These are phyloP conservation scores for Hanseniaspora taiwanica DNA, from an alignment of 805 yeast genomes.

Conservation along the genomic window DNA sequence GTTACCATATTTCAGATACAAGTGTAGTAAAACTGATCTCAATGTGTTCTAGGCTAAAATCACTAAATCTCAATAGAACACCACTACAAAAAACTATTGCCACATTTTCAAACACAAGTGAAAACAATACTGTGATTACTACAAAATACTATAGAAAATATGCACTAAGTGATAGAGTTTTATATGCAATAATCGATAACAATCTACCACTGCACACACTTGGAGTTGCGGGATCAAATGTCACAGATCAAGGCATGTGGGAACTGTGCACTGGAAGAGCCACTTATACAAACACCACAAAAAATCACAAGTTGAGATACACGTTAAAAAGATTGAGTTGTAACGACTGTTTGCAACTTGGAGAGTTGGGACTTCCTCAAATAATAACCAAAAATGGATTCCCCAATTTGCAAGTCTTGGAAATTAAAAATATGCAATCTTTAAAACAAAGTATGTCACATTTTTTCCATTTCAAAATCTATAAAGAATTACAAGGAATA, in stretches of 20 bases:
- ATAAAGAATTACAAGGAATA: conserved; percentile 13
- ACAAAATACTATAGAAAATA: neutral
- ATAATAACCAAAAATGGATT: conserved; percentile 22
- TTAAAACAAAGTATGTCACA: conserved; percentile 10
- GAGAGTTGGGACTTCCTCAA: conserved; percentile 17
- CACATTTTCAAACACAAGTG: too few relatives aligned
- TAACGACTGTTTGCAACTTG: neutral
- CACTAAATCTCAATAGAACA: conserved; percentile 74
- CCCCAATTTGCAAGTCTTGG: conserved; percentile 1
- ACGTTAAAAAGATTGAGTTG: neutral
- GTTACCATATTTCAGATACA: conserved; percentile 62
- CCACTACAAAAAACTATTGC: too few relatives aligned
- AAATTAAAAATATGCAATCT: neutral
- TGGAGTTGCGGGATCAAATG: conserved; percentile 79
- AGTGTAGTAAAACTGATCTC: conserved; percentile 59
- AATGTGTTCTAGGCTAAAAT: conserved; percentile 40
- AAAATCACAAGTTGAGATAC: conserved; percentile 33
- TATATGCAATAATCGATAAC: conserved; percentile 63
- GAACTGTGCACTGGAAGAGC: conserved; percentile 41
- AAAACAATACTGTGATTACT: too few relatives aligned
- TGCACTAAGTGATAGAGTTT: conserved; percentile 46
- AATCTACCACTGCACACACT: conserved; percentile 41
- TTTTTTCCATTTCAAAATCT: neutral
- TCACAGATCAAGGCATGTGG: conserved; percentile 70
- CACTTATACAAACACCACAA: conserved; percentile 44